These are phyloP conservation scores for Aspergillus sojae DNA, from an alignment of 2,329 filamentous ascomycete genomes.

Conservation along the genomic window DNA sequence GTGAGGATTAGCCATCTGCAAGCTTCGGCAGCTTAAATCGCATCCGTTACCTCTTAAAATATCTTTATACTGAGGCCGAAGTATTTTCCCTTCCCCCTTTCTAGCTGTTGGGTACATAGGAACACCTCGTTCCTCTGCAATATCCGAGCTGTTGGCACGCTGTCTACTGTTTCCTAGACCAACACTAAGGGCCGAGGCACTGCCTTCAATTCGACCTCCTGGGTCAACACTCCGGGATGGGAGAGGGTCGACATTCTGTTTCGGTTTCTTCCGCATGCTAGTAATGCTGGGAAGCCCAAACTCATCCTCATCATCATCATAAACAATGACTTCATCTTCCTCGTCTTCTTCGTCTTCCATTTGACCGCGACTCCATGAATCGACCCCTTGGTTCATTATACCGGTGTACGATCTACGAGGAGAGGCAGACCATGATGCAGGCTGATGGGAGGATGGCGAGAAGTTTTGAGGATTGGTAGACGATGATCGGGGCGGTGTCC, in stretches of 20 bases:
- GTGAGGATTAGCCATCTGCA: background rate
- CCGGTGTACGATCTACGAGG: constrained; percentile 75
- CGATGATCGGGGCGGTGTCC: constrained; percentile 70
- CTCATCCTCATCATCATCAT: constrained; percentile 90
- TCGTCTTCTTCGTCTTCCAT: constrained; percentile 53
- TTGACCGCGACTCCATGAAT: constrained; percentile 69
- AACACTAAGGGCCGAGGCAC: constrained; percentile 31
- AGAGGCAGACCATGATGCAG: constrained; percentile 45
- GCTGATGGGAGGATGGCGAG: constrained; percentile 53
- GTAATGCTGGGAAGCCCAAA: constrained; percentile 92
- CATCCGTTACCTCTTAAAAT: constrained; percentile 68
- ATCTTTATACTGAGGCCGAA: constrained; percentile 96
- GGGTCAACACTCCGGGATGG: constrained; percentile 49
- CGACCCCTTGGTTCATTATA: constrained; percentile 78
- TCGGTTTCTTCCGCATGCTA: constrained; percentile 77
- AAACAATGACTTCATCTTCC: constrained; percentile 71
- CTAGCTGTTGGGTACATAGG: constrained; percentile 85
- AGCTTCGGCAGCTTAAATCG: background rate
- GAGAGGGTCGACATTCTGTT: constrained; percentile 42
- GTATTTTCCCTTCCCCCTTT: constrained; percentile 90
- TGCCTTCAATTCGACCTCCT: constrained; percentile 33
- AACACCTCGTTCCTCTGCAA: constrained; percentile 83
- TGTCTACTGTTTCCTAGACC: constrained; percentile 54
- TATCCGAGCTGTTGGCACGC: constrained; percentile 86
- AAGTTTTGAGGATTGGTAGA: constrained; percentile 57